Evolutionary conservation across 257 asterid species (phyloP), one percentile per base, ranked within the genome.

Genomic region (Gardenia jasminoides): DNA sequence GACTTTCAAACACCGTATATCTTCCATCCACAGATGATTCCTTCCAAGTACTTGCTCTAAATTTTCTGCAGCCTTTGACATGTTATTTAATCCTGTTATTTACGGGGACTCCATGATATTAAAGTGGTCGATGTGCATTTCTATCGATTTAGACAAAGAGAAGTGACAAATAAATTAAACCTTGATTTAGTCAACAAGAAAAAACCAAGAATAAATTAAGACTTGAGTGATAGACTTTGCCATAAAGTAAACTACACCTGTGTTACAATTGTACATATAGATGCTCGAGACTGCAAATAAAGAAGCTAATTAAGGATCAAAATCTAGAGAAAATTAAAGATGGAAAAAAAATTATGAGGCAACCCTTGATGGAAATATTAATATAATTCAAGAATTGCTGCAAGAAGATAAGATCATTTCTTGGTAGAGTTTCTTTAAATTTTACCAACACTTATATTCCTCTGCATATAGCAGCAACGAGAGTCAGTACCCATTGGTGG

Each of bases 341-440:
- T 65, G 73, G 80, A 76, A 9, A 64, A 28, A 10, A 26, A 3
- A 24, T 16, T 76, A 13, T 10, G 64, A 78, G 36, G 82, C 82
- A 28, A 59, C 85, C 67, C n/a, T 62, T 2, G 54, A 77, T 39
- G 85, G 79, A 16, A 72, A 73, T 44, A n/a, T n/a, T n/a, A n/a
- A n/a, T n/a, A n/a, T n/a, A n/a, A n/a, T n/a, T n/a, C n/a, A n/a
- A n/a, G n/a, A n/a, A n/a, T n/a, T n/a, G n/a, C n/a, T n/a, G n/a
- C n/a, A n/a, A n/a, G n/a, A n/a, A n/a, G n/a, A n/a, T n/a, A n/a
- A n/a, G n/a, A n/a, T n/a, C n/a, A n/a, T n/a, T n/a, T n/a, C n/a
- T n/a, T n/a, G n/a, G n/a, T n/a, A n/a, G n/a, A n/a, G n/a, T n/a
- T n/a, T n/a, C n/a, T n/a, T n/a, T n/a, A n/a, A n/a, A n/a, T n/a